Base-by-base conservation (phyloP, 2,329 filamentous ascomycete species). In the Hypoxylon sp. region DNA sequence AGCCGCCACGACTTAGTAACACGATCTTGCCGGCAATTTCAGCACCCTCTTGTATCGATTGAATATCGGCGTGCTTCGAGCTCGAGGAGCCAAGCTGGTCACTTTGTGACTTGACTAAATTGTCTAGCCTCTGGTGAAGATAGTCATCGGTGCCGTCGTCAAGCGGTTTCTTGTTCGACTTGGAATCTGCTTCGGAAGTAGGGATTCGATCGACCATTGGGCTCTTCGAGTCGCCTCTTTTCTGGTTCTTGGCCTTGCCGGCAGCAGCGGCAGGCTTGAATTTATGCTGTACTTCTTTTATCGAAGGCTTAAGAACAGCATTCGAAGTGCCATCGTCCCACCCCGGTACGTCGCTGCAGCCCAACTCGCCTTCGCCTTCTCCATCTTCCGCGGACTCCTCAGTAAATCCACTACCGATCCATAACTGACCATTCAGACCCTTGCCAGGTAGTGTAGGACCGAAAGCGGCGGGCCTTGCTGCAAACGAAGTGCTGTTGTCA, bases 401-500 rank as follows among this genome's bases (percentile, higher is more conserved):
- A 44, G 90, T 89, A 76, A 98, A 97, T 20, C 93, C 93, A 73
- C 90, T 94, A 4, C 94, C 94, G 58, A 97, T 91, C 94, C 94
- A 98, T 53, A 99, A 81, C 75, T 94, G 91, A 15, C 93, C 94
- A 73, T 92, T 97, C 67, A 98, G 79, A 24, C 95, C 94, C 60
- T 86, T 87, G 11, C 82, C 77, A 0, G 91, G 91, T 39, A 99
- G 81, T 39, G 86, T 80, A 4, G 95, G 93, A 0, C 95, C 95
- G 79, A 98, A 99, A 39, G 93, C 94, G 55, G 95, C 95, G 62
- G 95, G 95, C 50, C 95, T 86, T 44, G 95, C 94, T 57, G 97
- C 85, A 80, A 99, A 99, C 71, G 96, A 97, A 11, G 95, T 99
- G 70, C 93, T 97, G 78, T 99, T 99, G 79, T 99, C 95, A 78